These are phyloP conservation scores for Mycothermus thermophilus DNA, from an alignment of 495 filamentous ascomycete genomes.

Conservation along the genomic window DNA sequence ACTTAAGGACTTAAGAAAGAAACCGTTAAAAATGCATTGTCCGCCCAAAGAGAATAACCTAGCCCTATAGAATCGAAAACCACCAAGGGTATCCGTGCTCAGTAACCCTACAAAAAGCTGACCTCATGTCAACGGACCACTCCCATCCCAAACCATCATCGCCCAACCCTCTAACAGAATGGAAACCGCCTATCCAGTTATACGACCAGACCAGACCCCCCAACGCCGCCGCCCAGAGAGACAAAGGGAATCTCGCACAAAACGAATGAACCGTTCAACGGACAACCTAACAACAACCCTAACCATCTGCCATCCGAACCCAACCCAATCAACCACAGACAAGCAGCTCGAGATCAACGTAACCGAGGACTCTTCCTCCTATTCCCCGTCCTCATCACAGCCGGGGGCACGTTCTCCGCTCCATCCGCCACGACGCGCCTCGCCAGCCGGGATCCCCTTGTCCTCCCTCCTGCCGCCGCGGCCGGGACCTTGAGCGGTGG, in stretches of 20 bases:
- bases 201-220: no score
- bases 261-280: background rate
- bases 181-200: no score
- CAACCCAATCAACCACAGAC: background rate
- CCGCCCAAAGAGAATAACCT: no score
- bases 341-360: constrained; percentile 9
- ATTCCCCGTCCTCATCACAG: constrained; percentile 28
- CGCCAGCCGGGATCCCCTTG: constrained; percentile 25
- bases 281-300: background rate
- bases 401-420: constrained; percentile 44
- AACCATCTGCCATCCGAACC: no score
- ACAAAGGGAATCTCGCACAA: background rate
- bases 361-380: constrained; percentile 41
- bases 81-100: constrained; percentile 12
- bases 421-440: constrained; percentile 42
- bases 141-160: background rate
- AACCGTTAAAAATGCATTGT: no score
- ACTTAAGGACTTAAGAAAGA: no score
- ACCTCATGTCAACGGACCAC: background rate
- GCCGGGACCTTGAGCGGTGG: constrained; percentile 35
- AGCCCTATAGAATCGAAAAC: no score
- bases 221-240: background rate
- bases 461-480: constrained; percentile 19
- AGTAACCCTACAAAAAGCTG: constrained; percentile 7
- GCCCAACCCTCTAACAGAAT: no score